These are phyloP conservation scores for Cladochytrium tenue DNA, from an alignment of 371 early-diverging fungal species.

Conservation along the genomic window DNA sequence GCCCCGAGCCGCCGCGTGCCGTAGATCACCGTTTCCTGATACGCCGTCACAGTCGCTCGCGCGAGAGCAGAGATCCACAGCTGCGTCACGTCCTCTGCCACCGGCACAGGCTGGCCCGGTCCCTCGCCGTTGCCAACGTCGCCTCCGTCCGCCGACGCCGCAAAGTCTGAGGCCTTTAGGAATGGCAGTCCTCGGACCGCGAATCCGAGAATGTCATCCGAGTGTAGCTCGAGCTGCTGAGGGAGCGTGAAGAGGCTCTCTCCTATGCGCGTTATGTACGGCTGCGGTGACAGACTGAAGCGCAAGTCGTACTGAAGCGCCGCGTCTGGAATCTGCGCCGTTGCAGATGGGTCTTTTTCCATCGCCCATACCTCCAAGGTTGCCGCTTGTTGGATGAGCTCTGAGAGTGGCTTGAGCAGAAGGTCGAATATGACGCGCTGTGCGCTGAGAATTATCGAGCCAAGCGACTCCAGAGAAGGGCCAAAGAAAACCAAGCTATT, in stretches of 20 bases:
- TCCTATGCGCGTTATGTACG: constrained; percentile 70
- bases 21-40: constrained; percentile 40
- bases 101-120: constrained; percentile 26
- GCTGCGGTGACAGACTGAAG: constrained; percentile 63
- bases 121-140: constrained; percentile 18
- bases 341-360: constrained; percentile 1
- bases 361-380: constrained; percentile 45
- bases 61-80: constrained; percentile 71
- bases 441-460: constrained; percentile 29
- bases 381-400: constrained; percentile 47
- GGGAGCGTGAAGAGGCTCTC: constrained; percentile 69
- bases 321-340: background rate
- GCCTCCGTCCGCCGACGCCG: no score
- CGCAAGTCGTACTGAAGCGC: constrained; percentile 43
- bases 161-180: constrained; percentile 31
- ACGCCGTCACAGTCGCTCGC: constrained; percentile 55
- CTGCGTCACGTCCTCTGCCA: constrained; percentile 56
- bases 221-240: constrained; percentile 69
- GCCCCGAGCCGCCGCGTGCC: constrained; percentile 43
- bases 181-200: constrained; percentile 62
- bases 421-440: constrained; percentile 66
- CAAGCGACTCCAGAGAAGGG: constrained; percentile 2
- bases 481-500: background rate
- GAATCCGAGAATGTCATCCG: constrained; percentile 57
- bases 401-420: constrained; percentile 52